Conservation (phyloP, 345 rosid species). For the Garcia nutans region DNA sequence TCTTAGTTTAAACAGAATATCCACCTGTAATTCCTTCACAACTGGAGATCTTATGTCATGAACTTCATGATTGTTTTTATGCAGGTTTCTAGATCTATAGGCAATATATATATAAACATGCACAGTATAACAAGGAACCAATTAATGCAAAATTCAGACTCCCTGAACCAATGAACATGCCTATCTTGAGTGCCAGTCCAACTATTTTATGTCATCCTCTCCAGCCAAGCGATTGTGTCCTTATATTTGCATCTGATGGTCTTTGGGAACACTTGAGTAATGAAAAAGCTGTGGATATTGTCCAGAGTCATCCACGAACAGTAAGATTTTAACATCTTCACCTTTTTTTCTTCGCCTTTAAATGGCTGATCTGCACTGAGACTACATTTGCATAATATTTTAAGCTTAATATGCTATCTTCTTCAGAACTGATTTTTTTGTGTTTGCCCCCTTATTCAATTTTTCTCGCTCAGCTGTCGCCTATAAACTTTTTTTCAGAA, state of each 20-base stretch:
- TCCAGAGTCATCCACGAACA: conserved; percentile 61
- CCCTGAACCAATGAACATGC: conserved; percentile 73
- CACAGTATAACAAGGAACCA: conserved; percentile 60
- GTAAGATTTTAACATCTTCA: conserved; percentile 47
- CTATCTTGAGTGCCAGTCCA: conserved; percentile 72
- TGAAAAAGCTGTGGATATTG: conserved; percentile 86
- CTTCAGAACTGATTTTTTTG: not conserved
- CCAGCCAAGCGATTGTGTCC: conserved; percentile 82
- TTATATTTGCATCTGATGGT: conserved; percentile 94
- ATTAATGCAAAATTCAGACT: conserved; percentile 67
- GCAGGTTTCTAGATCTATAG: conserved; percentile 88
- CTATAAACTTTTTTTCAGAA: not conserved
- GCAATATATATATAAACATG: conserved; percentile 79
- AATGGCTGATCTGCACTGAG: conserved; percentile 5
- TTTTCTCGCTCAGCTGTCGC: not conserved
- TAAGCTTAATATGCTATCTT: not conserved
- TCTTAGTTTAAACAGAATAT: conserved; percentile 2
- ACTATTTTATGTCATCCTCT: conserved; percentile 59
- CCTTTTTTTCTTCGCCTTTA: not conserved
- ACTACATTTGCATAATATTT: not conserved
- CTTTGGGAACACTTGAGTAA: conserved; percentile 93
- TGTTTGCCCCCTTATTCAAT: not conserved
- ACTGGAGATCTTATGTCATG: not conserved
- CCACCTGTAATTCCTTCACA: not conserved
- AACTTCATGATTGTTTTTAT: conserved; percentile 23